Evolutionary conservation across 176 grass and related monocot species (phyloP).

Genomic region (Areca catechu): DNA sequence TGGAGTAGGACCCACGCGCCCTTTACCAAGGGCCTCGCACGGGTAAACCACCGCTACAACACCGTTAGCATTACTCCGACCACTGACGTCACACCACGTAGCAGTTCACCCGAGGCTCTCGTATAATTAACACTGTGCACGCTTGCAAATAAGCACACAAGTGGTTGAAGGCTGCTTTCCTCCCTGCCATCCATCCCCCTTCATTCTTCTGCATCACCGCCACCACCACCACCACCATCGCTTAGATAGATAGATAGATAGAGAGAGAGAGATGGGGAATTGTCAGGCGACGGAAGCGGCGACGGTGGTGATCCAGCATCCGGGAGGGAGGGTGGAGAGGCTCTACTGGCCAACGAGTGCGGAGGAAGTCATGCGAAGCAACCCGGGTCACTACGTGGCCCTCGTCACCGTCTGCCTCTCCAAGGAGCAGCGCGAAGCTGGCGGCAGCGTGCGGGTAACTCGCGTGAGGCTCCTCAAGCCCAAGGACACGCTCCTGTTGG

Average conservation of each 20-base stretch:
- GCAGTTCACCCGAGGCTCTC: background rate
- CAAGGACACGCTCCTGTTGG: slow-evolving; percentile 76
- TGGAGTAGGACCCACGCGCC: too few relatives aligned
- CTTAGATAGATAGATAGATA: background rate
- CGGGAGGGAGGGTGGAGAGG: slow-evolving; percentile 80
- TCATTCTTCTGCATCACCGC: background rate
- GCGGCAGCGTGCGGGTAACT: slow-evolving; percentile 37
- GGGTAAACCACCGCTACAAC: slow-evolving; percentile 8
- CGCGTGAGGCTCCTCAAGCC: slow-evolving; percentile 90
- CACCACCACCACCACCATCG: background rate
- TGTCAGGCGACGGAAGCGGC: slow-evolving; percentile 92
- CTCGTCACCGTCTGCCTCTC: slow-evolving; percentile 66
- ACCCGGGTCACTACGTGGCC: slow-evolving; percentile 87
- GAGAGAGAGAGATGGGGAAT: slow-evolving; percentile 59
- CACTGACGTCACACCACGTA: slow-evolving; percentile 11
- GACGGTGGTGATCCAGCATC: slow-evolving; percentile 76
- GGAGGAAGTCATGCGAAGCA: slow-evolving; percentile 65
- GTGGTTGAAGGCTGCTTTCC: too few relatives aligned
- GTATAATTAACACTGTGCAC: too few relatives aligned
- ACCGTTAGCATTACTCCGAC: background rate
- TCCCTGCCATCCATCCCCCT: too few relatives aligned
- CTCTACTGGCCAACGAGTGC: slow-evolving; percentile 73
- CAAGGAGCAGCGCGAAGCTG: slow-evolving; percentile 8
- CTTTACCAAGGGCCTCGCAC: background rate
- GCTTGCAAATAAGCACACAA: too few relatives aligned